Conservation (phyloP, 2,329 filamentous ascomycete species). For the Herpotrichia juniperi region DNA sequence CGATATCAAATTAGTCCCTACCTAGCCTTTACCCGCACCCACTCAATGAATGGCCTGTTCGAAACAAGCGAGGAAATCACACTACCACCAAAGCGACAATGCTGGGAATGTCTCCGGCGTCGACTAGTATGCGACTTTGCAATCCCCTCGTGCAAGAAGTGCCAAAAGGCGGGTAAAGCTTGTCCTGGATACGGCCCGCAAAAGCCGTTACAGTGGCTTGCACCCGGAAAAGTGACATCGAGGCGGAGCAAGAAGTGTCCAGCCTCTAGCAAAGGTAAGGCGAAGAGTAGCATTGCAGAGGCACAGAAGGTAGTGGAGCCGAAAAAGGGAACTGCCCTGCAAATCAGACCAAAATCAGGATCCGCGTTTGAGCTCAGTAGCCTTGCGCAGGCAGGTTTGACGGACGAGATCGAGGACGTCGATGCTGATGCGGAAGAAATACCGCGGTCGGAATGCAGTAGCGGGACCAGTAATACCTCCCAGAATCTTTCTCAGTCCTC, state of each 20-base stretch:
- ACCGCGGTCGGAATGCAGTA: background rate
- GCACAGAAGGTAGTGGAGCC: background rate
- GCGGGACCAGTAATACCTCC: background rate
- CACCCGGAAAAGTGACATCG: conserved; percentile 36
- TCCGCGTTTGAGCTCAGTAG: background rate
- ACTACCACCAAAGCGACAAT: conserved; percentile 24
- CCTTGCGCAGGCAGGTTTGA: background rate
- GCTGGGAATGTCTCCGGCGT: conserved; percentile 41
- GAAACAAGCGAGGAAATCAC: conserved; percentile 17
- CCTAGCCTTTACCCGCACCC: background rate
- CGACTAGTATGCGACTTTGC: conserved; percentile 41
- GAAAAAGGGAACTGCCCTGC: background rate
- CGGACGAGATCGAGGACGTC: background rate
- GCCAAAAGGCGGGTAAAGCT: conserved; percentile 30
- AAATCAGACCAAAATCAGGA: background rate
- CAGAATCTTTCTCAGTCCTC: no score
- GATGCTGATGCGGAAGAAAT: background rate
- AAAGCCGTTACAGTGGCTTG: conserved; percentile 41
- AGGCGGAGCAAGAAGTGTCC: conserved; percentile 8
- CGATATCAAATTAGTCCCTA: background rate
- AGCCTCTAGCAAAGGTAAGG: background rate
- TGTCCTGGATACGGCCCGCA: conserved; percentile 40
- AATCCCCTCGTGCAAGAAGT: conserved; percentile 39
- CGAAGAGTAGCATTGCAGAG: background rate
- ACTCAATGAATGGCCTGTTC: conserved; percentile 15